Percentiles rank a stretch among this genome's conserved stretches.
phyloP scores from a whole-genome alignment of 2,329 filamentous ascomycete species.

The Daldinia sp. region DNA sequence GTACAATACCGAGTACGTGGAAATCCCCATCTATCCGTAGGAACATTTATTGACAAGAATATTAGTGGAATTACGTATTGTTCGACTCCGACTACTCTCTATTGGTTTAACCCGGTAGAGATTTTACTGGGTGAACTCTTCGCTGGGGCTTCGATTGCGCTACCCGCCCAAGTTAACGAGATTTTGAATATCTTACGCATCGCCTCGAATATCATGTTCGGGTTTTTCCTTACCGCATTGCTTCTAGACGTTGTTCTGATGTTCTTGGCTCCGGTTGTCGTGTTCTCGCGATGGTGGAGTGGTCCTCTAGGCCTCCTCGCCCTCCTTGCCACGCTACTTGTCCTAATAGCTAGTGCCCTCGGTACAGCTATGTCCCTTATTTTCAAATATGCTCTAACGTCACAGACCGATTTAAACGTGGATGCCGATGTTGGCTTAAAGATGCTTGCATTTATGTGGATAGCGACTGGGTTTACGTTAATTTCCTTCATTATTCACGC shows the following conservation, averaged over 20 bases:
- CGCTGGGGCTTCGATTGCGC: slow-evolving; percentile 80
- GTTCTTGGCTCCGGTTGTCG: slow-evolving; percentile 66
- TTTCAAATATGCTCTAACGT: slow-evolving; percentile 78
- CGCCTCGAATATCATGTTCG: slow-evolving; percentile 88
- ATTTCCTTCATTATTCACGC: slow-evolving; percentile 78
- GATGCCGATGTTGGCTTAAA: slow-evolving; percentile 70
- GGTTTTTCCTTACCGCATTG: slow-evolving; percentile 78
- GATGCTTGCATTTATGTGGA: slow-evolving; percentile 93
- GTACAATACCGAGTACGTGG: slow-evolving; percentile 68
- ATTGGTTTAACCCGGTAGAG: slow-evolving; percentile 90
- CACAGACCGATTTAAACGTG: slow-evolving; percentile 79
- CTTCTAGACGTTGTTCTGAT: slow-evolving; percentile 77
- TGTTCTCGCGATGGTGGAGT: slow-evolving; percentile 65
- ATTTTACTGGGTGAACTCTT: slow-evolving; percentile 84
- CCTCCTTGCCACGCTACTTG: slow-evolving; percentile 71
- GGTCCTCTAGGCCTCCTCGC: slow-evolving; percentile 74
- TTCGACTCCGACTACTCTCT: slow-evolving; percentile 73
- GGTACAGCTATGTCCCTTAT: slow-evolving; percentile 86
- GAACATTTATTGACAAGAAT: slow-evolving; percentile 54
- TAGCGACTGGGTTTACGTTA: slow-evolving; percentile 71
- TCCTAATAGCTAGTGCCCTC: slow-evolving; percentile 74
- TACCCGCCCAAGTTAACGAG: slow-evolving; percentile 76
- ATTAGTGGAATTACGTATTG: slow-evolving; percentile 76
- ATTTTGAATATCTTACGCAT: slow-evolving; percentile 78
- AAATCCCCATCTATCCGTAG: not conserved